Conservation (phyloP, 257 asterid genomes). For the Hygrophila difformis region DNA sequence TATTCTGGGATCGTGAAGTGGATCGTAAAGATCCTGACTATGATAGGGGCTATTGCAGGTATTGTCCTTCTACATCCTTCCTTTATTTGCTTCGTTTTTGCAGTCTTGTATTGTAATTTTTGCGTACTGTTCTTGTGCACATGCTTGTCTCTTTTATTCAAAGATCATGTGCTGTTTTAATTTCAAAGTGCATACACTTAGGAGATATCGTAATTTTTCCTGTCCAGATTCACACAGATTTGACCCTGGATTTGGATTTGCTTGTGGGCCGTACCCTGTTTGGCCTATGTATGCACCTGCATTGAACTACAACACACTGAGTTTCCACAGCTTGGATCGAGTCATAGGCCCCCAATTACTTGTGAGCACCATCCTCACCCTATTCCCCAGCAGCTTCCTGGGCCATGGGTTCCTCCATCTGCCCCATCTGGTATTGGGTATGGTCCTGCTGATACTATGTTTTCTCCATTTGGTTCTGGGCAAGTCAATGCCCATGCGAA, state of each 20-base stretch:
- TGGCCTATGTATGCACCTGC: slow-evolving; percentile 98
- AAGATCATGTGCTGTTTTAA: too few species aligned
- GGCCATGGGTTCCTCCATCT: slow-evolving; percentile 63
- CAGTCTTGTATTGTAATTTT: background rate
- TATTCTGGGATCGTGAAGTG: slow-evolving; percentile 86
- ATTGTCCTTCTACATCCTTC: background rate
- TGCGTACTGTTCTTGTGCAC: background rate
- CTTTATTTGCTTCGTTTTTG: background rate
- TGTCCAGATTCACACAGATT: slow-evolving; percentile 82
- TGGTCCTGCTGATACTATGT: slow-evolving; percentile 65
- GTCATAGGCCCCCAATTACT: slow-evolving; percentile 56
- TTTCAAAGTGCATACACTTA: background rate
- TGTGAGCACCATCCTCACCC: slow-evolving; percentile 73
- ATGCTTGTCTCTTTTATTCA: background rate
- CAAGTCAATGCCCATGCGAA: slow-evolving; percentile 56
- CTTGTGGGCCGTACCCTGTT: slow-evolving; percentile 72
- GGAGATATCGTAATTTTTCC: background rate
- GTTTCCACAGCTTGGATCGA: slow-evolving; percentile 88
- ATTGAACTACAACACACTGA: slow-evolving; percentile 76
- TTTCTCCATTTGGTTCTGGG: slow-evolving; percentile 65
- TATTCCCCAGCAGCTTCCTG: slow-evolving; percentile 70
- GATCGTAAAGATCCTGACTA: slow-evolving; percentile 98
- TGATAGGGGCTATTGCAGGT: slow-evolving; percentile 91
- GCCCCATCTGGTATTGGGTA: slow-evolving; percentile 68
- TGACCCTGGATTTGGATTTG: slow-evolving; percentile 95